Percentiles rank a stretch among this genome's conserved stretches.
Evolutionary conservation across 2,329 filamentous ascomycete species (phyloP).

Genomic region (Phialocephala sp.): DNA sequence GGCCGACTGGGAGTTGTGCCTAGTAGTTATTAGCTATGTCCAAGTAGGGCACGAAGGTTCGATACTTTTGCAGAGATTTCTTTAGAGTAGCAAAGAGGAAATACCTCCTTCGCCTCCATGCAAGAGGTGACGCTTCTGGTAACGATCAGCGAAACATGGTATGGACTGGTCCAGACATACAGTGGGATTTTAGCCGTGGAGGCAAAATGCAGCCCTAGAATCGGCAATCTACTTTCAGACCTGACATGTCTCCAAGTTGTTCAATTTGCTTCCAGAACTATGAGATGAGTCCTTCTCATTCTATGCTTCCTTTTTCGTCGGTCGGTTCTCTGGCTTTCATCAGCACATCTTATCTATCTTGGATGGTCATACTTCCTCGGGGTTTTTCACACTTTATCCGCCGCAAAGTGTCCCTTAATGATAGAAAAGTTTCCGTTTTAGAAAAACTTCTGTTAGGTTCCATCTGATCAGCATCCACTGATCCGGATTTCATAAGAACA

Average conservation of each 20-base stretch:
- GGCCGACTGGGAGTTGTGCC: slow-evolving; percentile 28
- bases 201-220: slow-evolving; percentile 3
- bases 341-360: not conserved
- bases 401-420: not conserved
- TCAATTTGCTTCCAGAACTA: slow-evolving; percentile 1
- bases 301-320: not conserved
- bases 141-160: slow-evolving; percentile 6
- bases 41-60: not conserved
- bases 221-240: not conserved
- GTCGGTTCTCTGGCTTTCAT: not conserved
- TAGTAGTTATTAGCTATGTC: slow-evolving; percentile 16
- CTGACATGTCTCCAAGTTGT: not conserved
- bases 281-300: not conserved
- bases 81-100: not conserved
- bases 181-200: not conserved
- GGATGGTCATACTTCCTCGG: not conserved
- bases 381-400: not conserved
- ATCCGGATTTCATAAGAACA: not conserved
- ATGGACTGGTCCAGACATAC: not conserved
- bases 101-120: not conserved
- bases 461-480: not conserved
- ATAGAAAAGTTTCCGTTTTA: not conserved
- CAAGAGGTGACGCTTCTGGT: not conserved
- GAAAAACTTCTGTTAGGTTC: not conserved
- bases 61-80: not conserved